phyloP scores from a whole-genome alignment of 2,329 filamentous ascomycete species.

The Aurifilum marmelostoma region DNA sequence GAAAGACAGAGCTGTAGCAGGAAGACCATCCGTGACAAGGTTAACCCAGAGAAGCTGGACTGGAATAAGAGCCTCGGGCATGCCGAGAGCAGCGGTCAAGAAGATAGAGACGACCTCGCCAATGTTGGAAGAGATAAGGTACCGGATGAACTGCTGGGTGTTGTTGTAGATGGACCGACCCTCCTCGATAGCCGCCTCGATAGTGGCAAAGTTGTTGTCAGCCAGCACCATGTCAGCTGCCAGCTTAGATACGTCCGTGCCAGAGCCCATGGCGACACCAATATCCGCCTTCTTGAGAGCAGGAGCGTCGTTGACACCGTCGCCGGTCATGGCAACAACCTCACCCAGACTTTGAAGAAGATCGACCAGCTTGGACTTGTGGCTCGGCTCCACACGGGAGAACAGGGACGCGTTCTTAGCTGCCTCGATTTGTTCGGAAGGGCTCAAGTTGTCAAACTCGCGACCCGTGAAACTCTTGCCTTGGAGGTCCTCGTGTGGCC shows the following conservation, averaged over 20 bases:
- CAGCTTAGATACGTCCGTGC: slow-evolving; percentile 94
- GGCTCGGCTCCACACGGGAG: slow-evolving; percentile 90
- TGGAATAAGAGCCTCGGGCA: slow-evolving; percentile 96
- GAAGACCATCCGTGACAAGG: slow-evolving; percentile 94
- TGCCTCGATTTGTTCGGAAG: slow-evolving; percentile 78
- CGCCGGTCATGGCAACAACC: slow-evolving; percentile 98
- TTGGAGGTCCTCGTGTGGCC: slow-evolving; percentile 74
- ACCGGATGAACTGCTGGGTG: slow-evolving; percentile 99
- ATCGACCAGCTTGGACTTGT: slow-evolving; percentile 98
- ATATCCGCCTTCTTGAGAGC: slow-evolving; percentile 99
- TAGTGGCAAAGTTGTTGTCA: slow-evolving; percentile 98
- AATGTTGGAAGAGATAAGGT: slow-evolving; percentile 98
- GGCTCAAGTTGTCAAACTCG: slow-evolving; percentile 85
- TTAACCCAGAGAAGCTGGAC: slow-evolving; percentile 99
- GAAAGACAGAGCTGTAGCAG: slow-evolving; percentile 94
- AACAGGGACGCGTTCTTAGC: slow-evolving; percentile 88
- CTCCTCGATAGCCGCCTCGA: slow-evolving; percentile 94
- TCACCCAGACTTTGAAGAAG: slow-evolving; percentile 90
- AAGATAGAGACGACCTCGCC: slow-evolving; percentile 99
- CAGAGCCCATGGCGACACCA: slow-evolving; percentile 97
- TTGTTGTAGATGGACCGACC: slow-evolving; percentile 99
- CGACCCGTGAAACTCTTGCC: slow-evolving; percentile 96
- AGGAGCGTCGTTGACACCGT: slow-evolving; percentile 97
- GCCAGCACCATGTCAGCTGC: slow-evolving; percentile 98
- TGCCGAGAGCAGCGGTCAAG: slow-evolving; percentile 90